These are phyloP conservation scores for Lindgomyces ingoldianus DNA, from an alignment of 495 filamentous ascomycete species.

Conservation along the genomic window DNA sequence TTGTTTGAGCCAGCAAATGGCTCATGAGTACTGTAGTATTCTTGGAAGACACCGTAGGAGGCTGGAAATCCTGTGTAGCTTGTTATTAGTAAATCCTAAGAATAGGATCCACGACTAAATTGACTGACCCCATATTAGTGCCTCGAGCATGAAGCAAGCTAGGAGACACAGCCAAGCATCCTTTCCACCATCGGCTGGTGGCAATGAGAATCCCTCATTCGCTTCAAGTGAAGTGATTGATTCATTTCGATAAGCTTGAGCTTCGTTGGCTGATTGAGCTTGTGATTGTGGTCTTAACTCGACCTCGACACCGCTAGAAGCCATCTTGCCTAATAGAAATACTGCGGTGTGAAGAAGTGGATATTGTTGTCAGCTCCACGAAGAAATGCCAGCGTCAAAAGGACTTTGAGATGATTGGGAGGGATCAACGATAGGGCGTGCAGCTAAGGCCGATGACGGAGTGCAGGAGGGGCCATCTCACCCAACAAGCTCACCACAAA, in stretches of 20 bases:
- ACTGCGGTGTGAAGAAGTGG: too few relatives aligned
- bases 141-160: slow-evolving; percentile 64
- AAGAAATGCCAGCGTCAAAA: neutral
- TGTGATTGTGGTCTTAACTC: slow-evolving; percentile 9
- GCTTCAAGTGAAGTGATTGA: slow-evolving; percentile 5
- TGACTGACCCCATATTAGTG: slow-evolving; percentile 66
- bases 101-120: neutral
- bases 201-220: slow-evolving; percentile 49
- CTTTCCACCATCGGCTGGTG: slow-evolving; percentile 60
- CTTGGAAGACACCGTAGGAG: slow-evolving; percentile 63
- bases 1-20: slow-evolving; percentile 46
- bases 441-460: neutral
- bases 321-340: too few relatives aligned
- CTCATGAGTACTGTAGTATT: slow-evolving; percentile 55
- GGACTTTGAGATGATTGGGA: neutral
- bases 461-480: neutral
- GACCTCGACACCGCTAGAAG: slow-evolving; percentile 1
- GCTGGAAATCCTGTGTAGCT: slow-evolving; percentile 59
- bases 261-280: neutral
- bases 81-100: neutral
- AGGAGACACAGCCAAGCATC: slow-evolving; percentile 66
- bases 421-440: neutral
- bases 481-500: neutral
- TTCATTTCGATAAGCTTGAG: neutral
- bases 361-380: neutral